phyloP scores from a whole-genome alignment of 441 rosid genomes.

The Sinapis alba region DNA sequence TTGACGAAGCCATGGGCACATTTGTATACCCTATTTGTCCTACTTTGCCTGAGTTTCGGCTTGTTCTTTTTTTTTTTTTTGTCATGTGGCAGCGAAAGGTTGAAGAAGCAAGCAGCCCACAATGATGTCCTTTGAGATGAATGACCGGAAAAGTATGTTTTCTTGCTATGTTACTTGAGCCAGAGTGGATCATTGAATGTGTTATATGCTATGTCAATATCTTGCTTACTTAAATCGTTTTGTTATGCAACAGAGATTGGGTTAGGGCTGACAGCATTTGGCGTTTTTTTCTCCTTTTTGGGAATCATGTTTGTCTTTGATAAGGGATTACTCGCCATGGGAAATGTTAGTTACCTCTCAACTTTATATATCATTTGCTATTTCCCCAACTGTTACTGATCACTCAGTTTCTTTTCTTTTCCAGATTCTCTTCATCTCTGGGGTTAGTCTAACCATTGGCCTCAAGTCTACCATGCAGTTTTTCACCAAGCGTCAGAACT shows the following conservation, averaged over 20 bases:
- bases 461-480: slow-evolving; percentile 91
- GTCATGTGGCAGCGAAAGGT: not conserved
- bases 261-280: slow-evolving; percentile 91
- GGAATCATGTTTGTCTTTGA: slow-evolving; percentile 85
- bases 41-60: not conserved
- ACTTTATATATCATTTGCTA: not conserved
- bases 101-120: slow-evolving; percentile 8
- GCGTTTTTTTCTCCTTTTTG: slow-evolving; percentile 89
- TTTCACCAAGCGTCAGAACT: slow-evolving; percentile 91
- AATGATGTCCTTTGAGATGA: slow-evolving; percentile 46
- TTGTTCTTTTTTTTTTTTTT: not conserved
- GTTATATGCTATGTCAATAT: too few relatives aligned
- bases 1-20: not conserved
- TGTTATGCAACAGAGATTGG: slow-evolving; percentile 64
- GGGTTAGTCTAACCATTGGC: slow-evolving; percentile 93
- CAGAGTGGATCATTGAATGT: too few relatives aligned
- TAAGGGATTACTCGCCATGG: slow-evolving; percentile 97
- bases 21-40: slow-evolving; percentile 3
- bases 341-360: slow-evolving; percentile 69
- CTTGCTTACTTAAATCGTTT: too few relatives aligned
- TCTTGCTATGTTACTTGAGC: not conserved
- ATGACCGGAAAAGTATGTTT: slow-evolving; percentile 43
- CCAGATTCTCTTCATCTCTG: slow-evolving; percentile 77
- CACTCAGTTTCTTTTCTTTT: slow-evolving; percentile 29
- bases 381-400: too few relatives aligned